Conservation (phyloP, 2,329 filamentous ascomycete species). For the Zasmidium citrigriseum region DNA sequence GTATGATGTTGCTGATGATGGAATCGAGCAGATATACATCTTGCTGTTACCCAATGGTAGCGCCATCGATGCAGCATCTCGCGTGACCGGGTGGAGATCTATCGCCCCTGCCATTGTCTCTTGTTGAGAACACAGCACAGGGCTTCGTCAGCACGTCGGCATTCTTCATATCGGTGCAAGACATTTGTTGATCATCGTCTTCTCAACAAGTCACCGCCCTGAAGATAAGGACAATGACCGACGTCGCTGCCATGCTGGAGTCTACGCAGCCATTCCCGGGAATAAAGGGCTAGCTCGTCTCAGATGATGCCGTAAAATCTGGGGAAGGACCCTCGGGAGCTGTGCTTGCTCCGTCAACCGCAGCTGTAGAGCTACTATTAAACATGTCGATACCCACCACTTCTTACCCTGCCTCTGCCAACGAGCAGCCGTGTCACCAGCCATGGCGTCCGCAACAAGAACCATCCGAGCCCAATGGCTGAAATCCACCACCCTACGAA, state of each 20-base stretch:
- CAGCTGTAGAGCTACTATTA: background rate
- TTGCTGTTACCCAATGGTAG: no score
- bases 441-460: constrained; percentile 7
- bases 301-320: background rate
- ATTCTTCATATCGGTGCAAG: no score
- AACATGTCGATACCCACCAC: background rate
- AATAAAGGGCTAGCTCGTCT: no score
- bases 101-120: background rate
- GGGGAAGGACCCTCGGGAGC: background rate
- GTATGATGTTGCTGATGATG: background rate
- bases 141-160: no score
- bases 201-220: no score
- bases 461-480: constrained; percentile 9
- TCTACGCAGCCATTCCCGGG: background rate
- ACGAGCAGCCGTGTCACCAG: background rate
- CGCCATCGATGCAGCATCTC: background rate
- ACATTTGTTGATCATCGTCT: no score
- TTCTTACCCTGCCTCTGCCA: background rate
- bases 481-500: background rate
- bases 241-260: background rate
- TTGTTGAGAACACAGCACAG: no score
- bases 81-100: background rate
- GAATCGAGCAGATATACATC: background rate
- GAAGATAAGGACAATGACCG: background rate
- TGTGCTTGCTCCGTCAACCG: background rate